Evolutionary conservation across 2,329 filamentous ascomycete species (phyloP), one percentile per base, ranked within the genome.

Genomic region (Tetracladium maxilliforme): DNA sequence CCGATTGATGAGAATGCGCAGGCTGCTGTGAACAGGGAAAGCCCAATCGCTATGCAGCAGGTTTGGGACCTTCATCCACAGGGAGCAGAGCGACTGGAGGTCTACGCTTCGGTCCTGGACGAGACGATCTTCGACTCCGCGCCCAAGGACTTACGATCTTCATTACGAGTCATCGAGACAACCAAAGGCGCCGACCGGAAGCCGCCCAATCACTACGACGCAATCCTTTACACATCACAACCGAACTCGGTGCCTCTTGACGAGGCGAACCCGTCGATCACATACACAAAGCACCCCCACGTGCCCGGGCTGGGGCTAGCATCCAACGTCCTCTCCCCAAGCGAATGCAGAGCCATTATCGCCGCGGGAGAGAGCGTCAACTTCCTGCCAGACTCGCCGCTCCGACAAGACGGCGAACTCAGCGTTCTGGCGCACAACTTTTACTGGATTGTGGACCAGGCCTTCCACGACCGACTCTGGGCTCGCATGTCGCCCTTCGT

Each of bases 341-440:
- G 55, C 2, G 75, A 80, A 41, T 81, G 75, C 47, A 63, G 56
- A 23, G 56, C 66, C 9, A 77, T 81, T 27, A 69, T 81, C 12
- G 65, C 70, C 1, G 69, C 73, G 0, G 73, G 66, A 5, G 75
- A 81, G 41, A 56, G 57, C 1, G 61, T 77, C 22, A 63, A 64
- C 6, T 81, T 79, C 33, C 54, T 73, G 0, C 74, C 75, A 0
- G 75, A 81, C 37, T 69, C 70, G 1, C 74, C 74, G 0, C 51
- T 79, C 16, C 64, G 70, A 3, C 66, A 70, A n/a, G 69, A 72
- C 28, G 69, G 67, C 10, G 70, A 76, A 26, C 57, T 59, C 14
- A 76, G 70, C 38, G 61, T 79, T 23, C 46, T 79, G 2, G 74
- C 74, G 0, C 74, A 80, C 50, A 80, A 79, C 44, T 77, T 80